phyloP scores from a whole-genome alignment of 164 flowering plant species.

The Taxillus chinensis region DNA sequence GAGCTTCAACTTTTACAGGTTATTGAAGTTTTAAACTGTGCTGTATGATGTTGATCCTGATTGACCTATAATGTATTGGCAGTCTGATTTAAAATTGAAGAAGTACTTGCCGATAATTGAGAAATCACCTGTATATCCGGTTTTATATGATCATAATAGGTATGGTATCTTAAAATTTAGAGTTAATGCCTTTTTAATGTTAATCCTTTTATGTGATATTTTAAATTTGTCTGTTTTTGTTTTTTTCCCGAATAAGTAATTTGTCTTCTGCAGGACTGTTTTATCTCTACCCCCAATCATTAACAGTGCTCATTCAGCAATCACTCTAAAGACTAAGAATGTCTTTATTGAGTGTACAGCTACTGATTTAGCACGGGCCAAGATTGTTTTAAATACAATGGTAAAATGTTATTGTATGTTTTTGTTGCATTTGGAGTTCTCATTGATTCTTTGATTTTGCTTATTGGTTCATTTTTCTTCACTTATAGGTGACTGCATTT shows the following conservation, averaged over 20 bases:
- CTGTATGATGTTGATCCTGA: constrained; percentile 3
- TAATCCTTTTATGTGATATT: background rate
- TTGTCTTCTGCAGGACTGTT: constrained; percentile 59
- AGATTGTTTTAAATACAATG: constrained; percentile 87
- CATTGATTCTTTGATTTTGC: background rate
- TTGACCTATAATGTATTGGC: constrained; percentile 19
- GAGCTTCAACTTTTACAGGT: background rate
- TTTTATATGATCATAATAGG: constrained; percentile 78
- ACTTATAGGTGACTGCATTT: constrained; percentile 67
- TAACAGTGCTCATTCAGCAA: constrained; percentile 94
- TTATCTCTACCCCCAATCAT: constrained; percentile 91
- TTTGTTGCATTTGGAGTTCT: background rate
- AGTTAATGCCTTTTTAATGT: background rate
- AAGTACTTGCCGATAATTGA: constrained; percentile 92
- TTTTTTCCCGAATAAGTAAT: no score
- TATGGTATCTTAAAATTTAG: constrained; percentile 13
- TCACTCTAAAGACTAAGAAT: constrained; percentile 70
- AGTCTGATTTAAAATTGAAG: constrained; percentile 93
- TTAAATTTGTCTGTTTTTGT: background rate
- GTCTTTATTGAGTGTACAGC: constrained; percentile 96
- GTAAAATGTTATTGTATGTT: constrained; percentile 23
- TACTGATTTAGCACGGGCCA: constrained; percentile 90
- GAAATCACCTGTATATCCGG: constrained; percentile 77
- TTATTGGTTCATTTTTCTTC: background rate
- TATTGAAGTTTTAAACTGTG: background rate